Conservation (phyloP, 1,139 yeast genomes). For the Kodamaea suecica region DNA sequence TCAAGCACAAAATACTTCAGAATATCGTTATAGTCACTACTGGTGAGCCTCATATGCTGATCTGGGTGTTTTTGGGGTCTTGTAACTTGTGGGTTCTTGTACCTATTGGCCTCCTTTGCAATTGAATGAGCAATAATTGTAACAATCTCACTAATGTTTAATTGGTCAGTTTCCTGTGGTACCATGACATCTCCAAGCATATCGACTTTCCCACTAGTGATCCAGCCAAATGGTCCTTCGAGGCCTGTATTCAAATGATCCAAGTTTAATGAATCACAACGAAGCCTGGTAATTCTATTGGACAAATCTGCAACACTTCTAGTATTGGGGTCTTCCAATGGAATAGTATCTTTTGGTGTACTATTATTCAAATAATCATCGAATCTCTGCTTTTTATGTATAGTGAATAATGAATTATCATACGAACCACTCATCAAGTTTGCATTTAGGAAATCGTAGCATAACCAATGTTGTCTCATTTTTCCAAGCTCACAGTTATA, state of each 20-base stretch:
- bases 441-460: constrained; percentile 82
- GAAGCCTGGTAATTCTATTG: constrained; percentile 66
- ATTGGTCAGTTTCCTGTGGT: constrained; percentile 56
- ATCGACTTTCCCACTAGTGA: constrained; percentile 84
- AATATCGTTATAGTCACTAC: constrained; percentile 31
- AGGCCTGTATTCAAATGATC: constrained; percentile 89
- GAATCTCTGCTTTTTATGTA: constrained; percentile 70
- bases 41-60: constrained; percentile 28
- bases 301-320: constrained; percentile 32
- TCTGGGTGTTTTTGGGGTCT: constrained; percentile 20
- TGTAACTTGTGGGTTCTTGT: constrained; percentile 36
- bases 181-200: constrained; percentile 87
- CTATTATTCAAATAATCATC: constrained; percentile 34
- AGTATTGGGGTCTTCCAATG: constrained; percentile 10
- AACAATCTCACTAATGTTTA: constrained; percentile 42
- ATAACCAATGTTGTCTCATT: constrained; percentile 88
- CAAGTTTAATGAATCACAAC: constrained; percentile 80
- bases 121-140: constrained; percentile 38
- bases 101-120: constrained; percentile 38
- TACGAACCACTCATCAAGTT: constrained; percentile 85
- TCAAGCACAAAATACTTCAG: constrained; percentile 71
- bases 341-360: constrained; percentile 8
- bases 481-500: constrained; percentile 79
- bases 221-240: constrained; percentile 97
- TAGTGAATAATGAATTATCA: constrained; percentile 88